A percentile compares a stretch with the other conserved stretches of the same genome.
Evolutionary conservation across 192 early-diverging fungal genomes (phyloP).

Genomic region (Funneliformis geosporum): DNA sequence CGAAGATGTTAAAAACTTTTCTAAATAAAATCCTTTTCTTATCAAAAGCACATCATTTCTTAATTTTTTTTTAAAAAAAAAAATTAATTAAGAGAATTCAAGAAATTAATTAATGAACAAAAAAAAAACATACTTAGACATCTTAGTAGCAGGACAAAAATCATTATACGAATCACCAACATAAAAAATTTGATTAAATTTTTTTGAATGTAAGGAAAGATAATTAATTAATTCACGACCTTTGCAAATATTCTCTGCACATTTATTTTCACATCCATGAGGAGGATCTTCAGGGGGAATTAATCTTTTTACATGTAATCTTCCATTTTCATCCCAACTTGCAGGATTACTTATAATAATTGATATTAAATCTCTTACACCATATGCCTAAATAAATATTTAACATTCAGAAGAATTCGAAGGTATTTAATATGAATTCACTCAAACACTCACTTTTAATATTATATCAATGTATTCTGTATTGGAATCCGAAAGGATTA

Average conservation of each 20-base stretch:
- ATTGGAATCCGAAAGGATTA: slow-evolving; percentile 67
- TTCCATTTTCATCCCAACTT: slow-evolving; percentile 43
- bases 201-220: background rate
- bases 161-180: slow-evolving; percentile 59
- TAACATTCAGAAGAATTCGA: background rate
- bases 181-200: slow-evolving; percentile 48
- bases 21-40: slow-evolving; percentile 7
- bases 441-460: slow-evolving; percentile 46
- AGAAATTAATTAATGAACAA: background rate
- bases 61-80: background rate
- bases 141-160: slow-evolving; percentile 51
- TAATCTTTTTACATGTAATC: slow-evolving; percentile 49
- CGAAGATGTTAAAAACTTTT: background rate
- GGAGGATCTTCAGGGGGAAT: slow-evolving; percentile 39
- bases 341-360: slow-evolving; percentile 63
- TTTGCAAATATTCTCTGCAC: slow-evolving; percentile 66
- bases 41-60: slow-evolving; percentile 14
- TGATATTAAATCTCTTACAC: slow-evolving; percentile 46
- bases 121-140: slow-evolving; percentile 27
- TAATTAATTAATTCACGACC: slow-evolving; percentile 40
- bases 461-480: slow-evolving; percentile 61
- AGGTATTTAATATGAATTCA: background rate
- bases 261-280: slow-evolving; percentile 54
- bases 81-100: too few species aligned
- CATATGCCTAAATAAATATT: slow-evolving; percentile 42